These are phyloP conservation scores for Yamagishiella unicocca DNA, from an alignment of 139 green algal species.

Conservation along the genomic window DNA sequence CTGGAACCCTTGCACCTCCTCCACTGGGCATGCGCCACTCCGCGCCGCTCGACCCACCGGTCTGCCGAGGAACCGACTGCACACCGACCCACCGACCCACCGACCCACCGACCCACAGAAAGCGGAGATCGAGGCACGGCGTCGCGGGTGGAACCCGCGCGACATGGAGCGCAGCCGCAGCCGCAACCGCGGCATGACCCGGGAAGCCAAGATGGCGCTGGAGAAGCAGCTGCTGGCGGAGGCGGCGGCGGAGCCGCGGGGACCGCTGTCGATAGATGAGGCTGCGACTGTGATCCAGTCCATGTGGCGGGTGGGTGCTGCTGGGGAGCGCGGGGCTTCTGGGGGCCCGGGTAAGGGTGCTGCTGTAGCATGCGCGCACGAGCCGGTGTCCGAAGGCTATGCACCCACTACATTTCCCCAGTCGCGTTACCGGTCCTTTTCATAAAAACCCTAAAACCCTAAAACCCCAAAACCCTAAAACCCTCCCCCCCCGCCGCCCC, in stretches of 20 bases:
- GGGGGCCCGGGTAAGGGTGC: no score
- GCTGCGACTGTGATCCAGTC: slow-evolving; percentile 24
- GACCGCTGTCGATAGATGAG: not conserved
- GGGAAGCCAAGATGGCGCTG: slow-evolving; percentile 7
- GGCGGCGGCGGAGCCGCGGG: slow-evolving; percentile 6
- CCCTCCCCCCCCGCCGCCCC: no score
- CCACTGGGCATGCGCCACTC: no score
- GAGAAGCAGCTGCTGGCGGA: slow-evolving; percentile 35
- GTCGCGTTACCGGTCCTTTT: no score
- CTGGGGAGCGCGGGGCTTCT: not conserved
- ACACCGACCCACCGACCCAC: not conserved
- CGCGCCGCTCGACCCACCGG: no score
- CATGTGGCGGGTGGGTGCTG: slow-evolving; percentile 6
- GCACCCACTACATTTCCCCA: no score
- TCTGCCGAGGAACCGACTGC: no score
- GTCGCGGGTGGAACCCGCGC: not conserved
- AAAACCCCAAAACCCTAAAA: no score
- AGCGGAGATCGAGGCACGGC: not conserved
- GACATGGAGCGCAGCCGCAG: not conserved
- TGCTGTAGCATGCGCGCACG: no score
- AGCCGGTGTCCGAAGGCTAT: no score
- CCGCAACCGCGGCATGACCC: not conserved
- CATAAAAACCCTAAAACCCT: no score
- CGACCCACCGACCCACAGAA: not conserved
- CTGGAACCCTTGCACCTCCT: no score